These are phyloP conservation scores for Platanthera guangdongensis DNA, from an alignment of 106 monocot genomes.

Conservation along the genomic window DNA sequence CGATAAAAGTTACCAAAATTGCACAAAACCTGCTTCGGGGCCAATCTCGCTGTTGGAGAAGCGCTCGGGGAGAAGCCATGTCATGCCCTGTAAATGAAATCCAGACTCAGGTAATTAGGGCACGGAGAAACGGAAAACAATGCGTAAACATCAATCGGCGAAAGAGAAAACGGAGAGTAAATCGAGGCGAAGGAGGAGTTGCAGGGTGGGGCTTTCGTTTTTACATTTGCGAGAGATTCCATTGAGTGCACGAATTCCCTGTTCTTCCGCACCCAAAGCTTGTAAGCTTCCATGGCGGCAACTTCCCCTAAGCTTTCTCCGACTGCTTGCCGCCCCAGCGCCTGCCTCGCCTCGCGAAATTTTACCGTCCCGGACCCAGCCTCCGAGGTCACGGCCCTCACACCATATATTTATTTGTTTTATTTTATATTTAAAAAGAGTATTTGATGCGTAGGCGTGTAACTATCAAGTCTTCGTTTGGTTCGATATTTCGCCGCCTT, in stretches of 20 bases:
- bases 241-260: slow-evolving; percentile 77
- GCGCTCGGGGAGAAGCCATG: slow-evolving; percentile 93
- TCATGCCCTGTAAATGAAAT: slow-evolving; percentile 42
- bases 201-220: slow-evolving; percentile 2
- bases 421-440: too few relatives aligned
- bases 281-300: slow-evolving; percentile 72
- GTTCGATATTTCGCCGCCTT: too few relatives aligned
- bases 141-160: not conserved
- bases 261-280: slow-evolving; percentile 67
- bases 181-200: not conserved
- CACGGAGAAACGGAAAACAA: not conserved
- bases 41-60: slow-evolving; percentile 90
- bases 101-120: not conserved
- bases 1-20: slow-evolving; percentile 28
- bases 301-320: not conserved
- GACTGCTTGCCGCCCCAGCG: too few relatives aligned
- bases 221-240: slow-evolving; percentile 84
- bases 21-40: slow-evolving; percentile 86
- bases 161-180: not conserved
- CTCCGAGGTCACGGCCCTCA: too few relatives aligned
- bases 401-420: too few relatives aligned
- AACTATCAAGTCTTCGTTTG: too few relatives aligned
- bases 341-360: too few relatives aligned
- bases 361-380: too few relatives aligned
- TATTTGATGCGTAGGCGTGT: too few relatives aligned